These are phyloP conservation scores for Picea glauca DNA, from an alignment of 75 land plant genomes.

Conservation along the genomic window DNA sequence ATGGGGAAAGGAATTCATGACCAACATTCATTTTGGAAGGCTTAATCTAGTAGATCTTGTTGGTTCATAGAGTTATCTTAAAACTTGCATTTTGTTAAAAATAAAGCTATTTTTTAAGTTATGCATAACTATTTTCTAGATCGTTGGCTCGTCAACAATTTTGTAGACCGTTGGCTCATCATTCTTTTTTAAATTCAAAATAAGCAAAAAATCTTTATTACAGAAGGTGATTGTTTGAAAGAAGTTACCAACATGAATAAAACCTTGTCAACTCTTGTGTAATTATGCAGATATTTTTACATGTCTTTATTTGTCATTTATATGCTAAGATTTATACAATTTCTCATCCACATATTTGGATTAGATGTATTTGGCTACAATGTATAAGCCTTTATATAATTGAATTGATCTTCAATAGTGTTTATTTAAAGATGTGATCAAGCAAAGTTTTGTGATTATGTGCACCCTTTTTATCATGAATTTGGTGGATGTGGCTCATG, in stretches of 20 bases:
- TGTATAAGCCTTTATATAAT: background rate
- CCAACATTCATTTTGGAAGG: too few relatives aligned
- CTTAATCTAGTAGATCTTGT: slow-evolving; percentile 63
- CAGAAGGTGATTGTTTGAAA: slow-evolving; percentile 63
- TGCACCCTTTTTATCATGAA: slow-evolving; percentile 46
- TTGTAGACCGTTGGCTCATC: background rate
- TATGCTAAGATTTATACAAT: background rate
- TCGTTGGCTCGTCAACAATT: too few relatives aligned
- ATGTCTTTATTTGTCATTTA: background rate
- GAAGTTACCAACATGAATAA: slow-evolving; percentile 60
- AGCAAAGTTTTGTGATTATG: too few relatives aligned
- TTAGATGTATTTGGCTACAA: background rate
- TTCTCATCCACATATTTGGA: background rate
- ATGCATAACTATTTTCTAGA: background rate
- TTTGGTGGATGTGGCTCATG: too few relatives aligned
- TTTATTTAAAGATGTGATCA: background rate
- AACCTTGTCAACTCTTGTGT: slow-evolving; percentile 63
- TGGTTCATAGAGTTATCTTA: slow-evolving; percentile 62
- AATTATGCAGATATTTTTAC: background rate
- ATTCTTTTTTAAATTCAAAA: slow-evolving; percentile 32
- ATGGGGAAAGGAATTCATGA: slow-evolving; percentile 30
- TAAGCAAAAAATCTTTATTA: too few relatives aligned
- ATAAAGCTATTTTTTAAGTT: too few relatives aligned
- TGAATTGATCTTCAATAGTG: background rate
- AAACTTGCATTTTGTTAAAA: too few relatives aligned